Conservation (phyloP, 352 stramenopile species). For the Phytophthora megakarya region DNA sequence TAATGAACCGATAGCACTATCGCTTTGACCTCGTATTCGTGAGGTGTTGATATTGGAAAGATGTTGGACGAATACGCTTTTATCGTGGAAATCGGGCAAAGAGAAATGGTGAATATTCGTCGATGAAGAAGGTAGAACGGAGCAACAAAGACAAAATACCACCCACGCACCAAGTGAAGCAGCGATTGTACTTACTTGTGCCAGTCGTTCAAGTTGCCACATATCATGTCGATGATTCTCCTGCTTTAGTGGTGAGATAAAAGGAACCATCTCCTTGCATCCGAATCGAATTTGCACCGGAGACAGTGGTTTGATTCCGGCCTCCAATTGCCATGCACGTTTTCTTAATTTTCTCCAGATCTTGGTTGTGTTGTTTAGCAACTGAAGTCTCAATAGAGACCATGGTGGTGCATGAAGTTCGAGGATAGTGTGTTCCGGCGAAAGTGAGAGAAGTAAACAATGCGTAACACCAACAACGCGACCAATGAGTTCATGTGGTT, state of each 20-base stretch:
- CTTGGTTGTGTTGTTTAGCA: slow-evolving; percentile 36
- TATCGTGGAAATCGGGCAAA: not conserved
- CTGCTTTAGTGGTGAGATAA: slow-evolving; percentile 13
- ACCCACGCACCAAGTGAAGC: slow-evolving; percentile 54
- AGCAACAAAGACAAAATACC: slow-evolving; percentile 45
- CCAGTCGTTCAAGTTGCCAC: slow-evolving; percentile 27
- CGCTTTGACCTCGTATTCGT: not conserved
- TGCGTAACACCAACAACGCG: slow-evolving; percentile 42
- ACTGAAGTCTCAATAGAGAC: slow-evolving; percentile 57
- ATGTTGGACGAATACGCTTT: not conserved
- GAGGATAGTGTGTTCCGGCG: slow-evolving; percentile 29
- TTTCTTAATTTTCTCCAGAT: slow-evolving; percentile 51
- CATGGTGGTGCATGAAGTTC: slow-evolving; percentile 44
- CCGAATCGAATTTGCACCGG: slow-evolving; percentile 48
- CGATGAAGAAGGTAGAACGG: not conserved
- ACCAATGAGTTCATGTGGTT: slow-evolving; percentile 53
- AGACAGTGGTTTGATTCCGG: slow-evolving; percentile 22
- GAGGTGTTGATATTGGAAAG: not conserved
- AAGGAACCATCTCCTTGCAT: slow-evolving; percentile 32
- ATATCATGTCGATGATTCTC: not conserved
- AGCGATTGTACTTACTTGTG: slow-evolving; percentile 51
- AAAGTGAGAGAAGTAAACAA: slow-evolving; percentile 50
- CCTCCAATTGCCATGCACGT: slow-evolving; percentile 42
- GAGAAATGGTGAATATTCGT: not conserved
- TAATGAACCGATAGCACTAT: not conserved